Evolutionary conservation across 2,329 filamentous ascomycete genomes (phyloP).

Genomic region (Aspergillus fischeri): DNA sequence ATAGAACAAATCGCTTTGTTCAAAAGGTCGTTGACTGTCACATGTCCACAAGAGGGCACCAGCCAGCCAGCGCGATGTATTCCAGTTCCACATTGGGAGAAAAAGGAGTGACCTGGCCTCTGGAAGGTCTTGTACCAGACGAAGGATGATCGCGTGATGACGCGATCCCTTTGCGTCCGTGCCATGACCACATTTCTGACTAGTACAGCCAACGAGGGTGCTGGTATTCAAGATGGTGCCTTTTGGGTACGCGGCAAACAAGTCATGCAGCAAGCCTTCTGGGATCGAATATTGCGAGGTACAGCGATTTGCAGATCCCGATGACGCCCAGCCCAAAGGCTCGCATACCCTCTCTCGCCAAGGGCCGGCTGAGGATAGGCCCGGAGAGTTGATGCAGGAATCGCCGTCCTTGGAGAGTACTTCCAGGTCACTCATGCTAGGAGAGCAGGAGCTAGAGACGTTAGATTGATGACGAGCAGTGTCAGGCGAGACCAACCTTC

Average conservation of each 20-base stretch:
- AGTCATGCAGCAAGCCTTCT: slow-evolving; percentile 14
- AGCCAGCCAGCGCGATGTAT: slow-evolving; percentile 31
- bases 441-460: slow-evolving; percentile 6
- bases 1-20: slow-evolving; percentile 29
- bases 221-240: slow-evolving; percentile 13
- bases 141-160: slow-evolving; percentile 4
- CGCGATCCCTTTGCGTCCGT: not conserved
- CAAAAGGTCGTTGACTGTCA: slow-evolving; percentile 16
- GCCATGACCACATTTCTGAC: not conserved
- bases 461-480: not conserved
- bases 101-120: slow-evolving; percentile 25
- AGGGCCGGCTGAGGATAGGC: slow-evolving; percentile 5
- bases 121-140: slow-evolving; percentile 18
- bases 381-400: slow-evolving; percentile 2
- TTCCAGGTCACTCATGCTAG: slow-evolving; percentile 13
- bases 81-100: slow-evolving; percentile 33
- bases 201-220: not conserved
- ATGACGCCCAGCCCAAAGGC: slow-evolving; percentile 6
- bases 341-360: slow-evolving; percentile 15
- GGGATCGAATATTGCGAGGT: slow-evolving; percentile 1
- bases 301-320: not conserved
- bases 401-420: not conserved
- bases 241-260: slow-evolving; percentile 13
- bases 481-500: slow-evolving; percentile 12
- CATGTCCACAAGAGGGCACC: slow-evolving; percentile 27